phyloP scores from a whole-genome alignment of 2,329 filamentous ascomycete genomes.

The Exophiala aquamarina region DNA sequence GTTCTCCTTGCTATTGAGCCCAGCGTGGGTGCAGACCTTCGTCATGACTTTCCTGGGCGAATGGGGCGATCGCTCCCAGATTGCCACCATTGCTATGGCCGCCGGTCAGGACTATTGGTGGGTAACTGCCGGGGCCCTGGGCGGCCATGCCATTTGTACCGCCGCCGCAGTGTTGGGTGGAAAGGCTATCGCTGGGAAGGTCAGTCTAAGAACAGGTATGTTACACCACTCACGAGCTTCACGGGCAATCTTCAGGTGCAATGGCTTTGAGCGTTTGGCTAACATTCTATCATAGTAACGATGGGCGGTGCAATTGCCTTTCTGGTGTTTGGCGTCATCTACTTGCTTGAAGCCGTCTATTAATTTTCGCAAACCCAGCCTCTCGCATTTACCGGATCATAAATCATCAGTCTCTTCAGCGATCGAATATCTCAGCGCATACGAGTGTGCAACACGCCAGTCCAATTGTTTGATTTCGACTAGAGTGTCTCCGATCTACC shows the following conservation, averaged over 20 bases:
- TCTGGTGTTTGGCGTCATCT: conserved; percentile 87
- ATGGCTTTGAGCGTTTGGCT: conserved; percentile 2
- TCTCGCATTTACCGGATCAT: too few species aligned
- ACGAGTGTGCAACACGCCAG: too few species aligned
- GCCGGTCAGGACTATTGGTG: conserved; percentile 99
- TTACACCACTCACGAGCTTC: too few species aligned
- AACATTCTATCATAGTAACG: conserved; percentile 63
- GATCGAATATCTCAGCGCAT: too few species aligned
- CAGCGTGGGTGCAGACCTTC: conserved; percentile 98
- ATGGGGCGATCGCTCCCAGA: conserved; percentile 97
- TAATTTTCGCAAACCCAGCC: conserved; percentile 25
- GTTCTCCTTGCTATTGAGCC: conserved; percentile 81
- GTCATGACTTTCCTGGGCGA: conserved; percentile 98
- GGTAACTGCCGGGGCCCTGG: conserved; percentile 86
- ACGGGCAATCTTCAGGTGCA: background rate
- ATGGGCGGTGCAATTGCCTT: conserved; percentile 89
- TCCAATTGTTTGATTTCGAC: too few species aligned
- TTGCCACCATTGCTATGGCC: conserved; percentile 98
- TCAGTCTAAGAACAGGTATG: conserved; percentile 91
- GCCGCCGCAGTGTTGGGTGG: conserved; percentile 89
- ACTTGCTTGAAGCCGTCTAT: conserved; percentile 76
- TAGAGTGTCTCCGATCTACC: too few species aligned
- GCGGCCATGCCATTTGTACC: conserved; percentile 87
- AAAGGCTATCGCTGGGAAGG: conserved; percentile 84
- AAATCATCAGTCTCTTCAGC: too few species aligned